A percentile compares a stretch with the other conserved stretches of the same genome.
phyloP scores from a whole-genome alignment of 2,329 filamentous ascomycete species.

The Exophiala dermatitidis region DNA sequence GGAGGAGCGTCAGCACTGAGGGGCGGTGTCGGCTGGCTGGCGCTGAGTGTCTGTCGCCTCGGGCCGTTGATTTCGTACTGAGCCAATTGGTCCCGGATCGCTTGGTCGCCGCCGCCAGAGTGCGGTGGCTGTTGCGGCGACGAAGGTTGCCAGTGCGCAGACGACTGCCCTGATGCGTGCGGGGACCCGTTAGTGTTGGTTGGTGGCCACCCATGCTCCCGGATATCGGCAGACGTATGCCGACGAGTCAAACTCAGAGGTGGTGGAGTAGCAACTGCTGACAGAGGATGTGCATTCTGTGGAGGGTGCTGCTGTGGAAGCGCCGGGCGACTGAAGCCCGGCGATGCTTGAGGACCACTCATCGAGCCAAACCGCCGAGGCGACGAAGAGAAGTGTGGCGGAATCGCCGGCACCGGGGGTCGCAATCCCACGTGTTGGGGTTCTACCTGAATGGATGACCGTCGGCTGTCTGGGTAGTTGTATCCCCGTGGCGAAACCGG shows the following conservation, averaged over 20 bases:
- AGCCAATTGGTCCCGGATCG: conserved; percentile 55
- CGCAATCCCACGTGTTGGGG: conserved; percentile 31
- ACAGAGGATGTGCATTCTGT: conserved; percentile 53
- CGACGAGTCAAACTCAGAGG: conserved; percentile 66
- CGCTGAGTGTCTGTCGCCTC: conserved; percentile 35
- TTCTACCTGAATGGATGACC: conserved; percentile 59
- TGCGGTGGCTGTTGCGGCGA: conserved; percentile 37
- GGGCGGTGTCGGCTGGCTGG: conserved; percentile 20
- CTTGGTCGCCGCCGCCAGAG: conserved; percentile 48
- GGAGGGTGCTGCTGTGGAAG: conserved; percentile 66
- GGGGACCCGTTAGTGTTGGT: conserved; percentile 49
- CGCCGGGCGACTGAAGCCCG: conserved; percentile 64
- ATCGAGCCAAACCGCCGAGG: conserved; percentile 85
- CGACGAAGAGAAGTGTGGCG: conserved; percentile 67
- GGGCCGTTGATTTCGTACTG: conserved; percentile 58
- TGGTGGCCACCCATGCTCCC: conserved; percentile 69
- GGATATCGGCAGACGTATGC: conserved; percentile 93
- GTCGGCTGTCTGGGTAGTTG: conserved; percentile 74
- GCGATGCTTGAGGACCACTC: conserved; percentile 60
- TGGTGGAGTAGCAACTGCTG: conserved; percentile 48
- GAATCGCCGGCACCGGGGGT: conserved; percentile 23
- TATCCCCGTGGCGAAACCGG: conserved; percentile 84
- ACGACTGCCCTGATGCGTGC: conserved; percentile 57
- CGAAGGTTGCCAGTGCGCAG: conserved; percentile 56
- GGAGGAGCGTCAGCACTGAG: conserved; percentile 18